Evolutionary conservation across 345 rosid species (phyloP).

Genomic region (Firmiana major): DNA sequence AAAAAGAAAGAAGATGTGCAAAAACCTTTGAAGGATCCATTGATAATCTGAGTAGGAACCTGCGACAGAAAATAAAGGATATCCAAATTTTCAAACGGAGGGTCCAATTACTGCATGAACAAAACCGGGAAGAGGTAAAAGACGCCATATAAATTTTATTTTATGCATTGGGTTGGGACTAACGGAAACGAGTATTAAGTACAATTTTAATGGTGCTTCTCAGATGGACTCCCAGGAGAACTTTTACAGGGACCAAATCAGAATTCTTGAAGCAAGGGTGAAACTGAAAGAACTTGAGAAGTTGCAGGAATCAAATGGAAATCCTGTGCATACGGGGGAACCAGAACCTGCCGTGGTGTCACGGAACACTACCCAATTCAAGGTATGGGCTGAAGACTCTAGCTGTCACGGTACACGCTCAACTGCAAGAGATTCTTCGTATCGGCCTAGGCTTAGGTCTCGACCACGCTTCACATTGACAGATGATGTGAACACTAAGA

Average conservation of each 20-base stretch:
- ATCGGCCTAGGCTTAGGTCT: no score
- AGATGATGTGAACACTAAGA: no score
- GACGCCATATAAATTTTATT: background rate
- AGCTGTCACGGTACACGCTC: no score
- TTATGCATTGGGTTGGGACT: background rate
- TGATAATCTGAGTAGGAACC: background rate
- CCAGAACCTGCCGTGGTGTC: no score
- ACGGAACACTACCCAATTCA: no score
- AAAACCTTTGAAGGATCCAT: background rate
- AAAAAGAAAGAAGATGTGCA: background rate
- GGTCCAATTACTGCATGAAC: background rate
- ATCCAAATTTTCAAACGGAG: background rate
- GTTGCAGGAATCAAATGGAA: background rate
- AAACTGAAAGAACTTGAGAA: background rate
- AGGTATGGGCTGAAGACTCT: no score
- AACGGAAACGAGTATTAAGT: no score
- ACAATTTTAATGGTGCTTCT: background rate
- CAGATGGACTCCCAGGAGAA: constrained; percentile 9
- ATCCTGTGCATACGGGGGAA: background rate
- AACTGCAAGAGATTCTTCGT: no score
- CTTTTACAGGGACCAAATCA: constrained; percentile 7
- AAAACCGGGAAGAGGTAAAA: constrained; percentile 14
- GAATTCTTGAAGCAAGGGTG: constrained; percentile 3
- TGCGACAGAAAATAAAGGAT: background rate
- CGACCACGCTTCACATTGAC: no score